Evolutionary conservation across 441 rosid species (phyloP), one percentile per base, ranked within the genome.

Genomic region (Erysimum cheiri): DNA sequence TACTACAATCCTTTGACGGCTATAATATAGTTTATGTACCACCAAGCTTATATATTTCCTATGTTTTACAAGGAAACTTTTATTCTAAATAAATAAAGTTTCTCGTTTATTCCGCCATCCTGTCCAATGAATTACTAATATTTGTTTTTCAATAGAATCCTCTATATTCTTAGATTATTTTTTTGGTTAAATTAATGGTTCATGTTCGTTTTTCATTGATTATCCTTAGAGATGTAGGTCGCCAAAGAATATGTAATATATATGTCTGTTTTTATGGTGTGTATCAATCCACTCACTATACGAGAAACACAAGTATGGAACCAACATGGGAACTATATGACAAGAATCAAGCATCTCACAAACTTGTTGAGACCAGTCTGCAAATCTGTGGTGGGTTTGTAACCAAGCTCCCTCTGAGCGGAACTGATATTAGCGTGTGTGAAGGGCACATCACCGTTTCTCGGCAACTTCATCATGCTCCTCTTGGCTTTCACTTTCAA

Each of bases 401-500:
- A 94, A 47, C 98, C 89, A 13, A 94, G 84, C 83, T 94, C 92
- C 66, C 78, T 83, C 60, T 86, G 81, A 6, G 98, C 97, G 2
- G 19, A 83, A 74, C 96, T 94, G 67, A 92, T 90, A 60, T 94
- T 94, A 1, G 99, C 99, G 77, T 92, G 99, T 14, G 99, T 94
- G 73, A 85, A 92, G 44, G 62, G 90, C 68, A 94, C 98, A 79
- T 92, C 97, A 22, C 99, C 99, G 60, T 94, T 94, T 57, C 92
- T 83, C 0, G 98, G 98, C 87, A 94, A 65, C 82, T 84, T 86
- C 96, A 79, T 80, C 19, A 94, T 77, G 60, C 83, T 85, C 86
- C 80, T 92, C 85, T 88, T 94, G 0, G 96, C 98, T 71, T 87
- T 87, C 19, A 86, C 83, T 77, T 90, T 92, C 85, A 94, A 78